A percentile compares a stretch with the other conserved stretches of the same genome.
These are phyloP conservation scores for Apiotrichum veenhuisii DNA, from an alignment of 1,284 basidiomycete genomes.

Conservation along the genomic window DNA sequence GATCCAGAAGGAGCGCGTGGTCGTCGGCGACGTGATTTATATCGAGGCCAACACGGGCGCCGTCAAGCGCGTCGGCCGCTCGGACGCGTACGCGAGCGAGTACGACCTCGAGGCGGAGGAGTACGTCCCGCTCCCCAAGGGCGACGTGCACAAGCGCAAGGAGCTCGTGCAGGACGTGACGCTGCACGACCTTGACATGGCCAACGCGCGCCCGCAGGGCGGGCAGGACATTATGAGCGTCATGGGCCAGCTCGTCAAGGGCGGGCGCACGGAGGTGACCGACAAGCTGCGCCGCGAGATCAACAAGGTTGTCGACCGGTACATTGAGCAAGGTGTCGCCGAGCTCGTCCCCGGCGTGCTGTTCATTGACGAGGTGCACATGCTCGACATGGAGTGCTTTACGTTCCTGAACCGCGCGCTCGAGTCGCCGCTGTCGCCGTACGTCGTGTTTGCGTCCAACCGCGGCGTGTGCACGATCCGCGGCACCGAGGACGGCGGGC, in stretches of 20 bases:
- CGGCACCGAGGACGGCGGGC: conserved; percentile 64
- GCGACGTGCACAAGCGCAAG: conserved; percentile 96
- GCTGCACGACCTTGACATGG: conserved; percentile 91
- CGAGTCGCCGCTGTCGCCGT: conserved; percentile 94
- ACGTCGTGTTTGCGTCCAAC: conserved; percentile 95
- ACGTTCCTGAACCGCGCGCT: conserved; percentile 95
- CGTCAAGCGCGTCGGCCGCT: conserved; percentile 95
- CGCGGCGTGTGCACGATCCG: conserved; percentile 86
- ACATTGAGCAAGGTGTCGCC: conserved; percentile 96
- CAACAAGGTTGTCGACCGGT: conserved; percentile 96
- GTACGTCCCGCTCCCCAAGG: conserved; percentile 95
- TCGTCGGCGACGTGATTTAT: conserved; percentile 95
- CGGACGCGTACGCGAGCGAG: conserved; percentile 97
- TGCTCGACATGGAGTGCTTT: conserved; percentile 99
- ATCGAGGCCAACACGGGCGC: conserved; percentile 92
- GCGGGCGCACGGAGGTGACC: conserved; percentile 90
- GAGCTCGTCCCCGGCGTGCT: conserved; percentile 96
- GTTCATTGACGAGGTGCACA: conserved; percentile 99
- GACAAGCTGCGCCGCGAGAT: conserved; percentile 94
- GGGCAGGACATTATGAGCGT: conserved; percentile 99
- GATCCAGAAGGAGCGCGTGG: conserved; percentile 95
- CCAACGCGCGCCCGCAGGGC: conserved; percentile 82
- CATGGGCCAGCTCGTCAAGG: conserved; percentile 95
- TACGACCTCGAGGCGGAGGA: conserved; percentile 98
- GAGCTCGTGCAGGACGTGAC: conserved; percentile 98